Evolutionary conservation across 768 basidiomycete species (phyloP), one percentile per base, ranked within the genome.

Genomic region (Boletus rubroflammeus): DNA sequence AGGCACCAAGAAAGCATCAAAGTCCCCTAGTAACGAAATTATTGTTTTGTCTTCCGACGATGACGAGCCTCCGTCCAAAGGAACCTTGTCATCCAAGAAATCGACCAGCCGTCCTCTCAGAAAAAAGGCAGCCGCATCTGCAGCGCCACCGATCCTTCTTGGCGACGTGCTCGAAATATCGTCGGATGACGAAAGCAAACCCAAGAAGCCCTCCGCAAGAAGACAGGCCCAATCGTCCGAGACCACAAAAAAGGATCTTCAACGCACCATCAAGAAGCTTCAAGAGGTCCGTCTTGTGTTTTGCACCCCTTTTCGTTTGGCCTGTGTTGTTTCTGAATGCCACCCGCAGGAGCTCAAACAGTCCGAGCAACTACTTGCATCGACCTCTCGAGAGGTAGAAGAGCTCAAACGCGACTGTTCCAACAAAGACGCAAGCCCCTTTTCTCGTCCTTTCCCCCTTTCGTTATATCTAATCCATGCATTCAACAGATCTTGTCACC

Each of bases 161-260:
- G 59, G 56, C 5, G 80, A 82, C 19, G 67, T 82, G 19, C 77
- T 83, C 47, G 82, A 84, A 63, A 79, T 84, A 51, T 80, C 79
- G 1, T 81, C 81, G n/a, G 80, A 80, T 26, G 82, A 84, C 15
- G 82, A 81, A 5, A 43, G 15, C 13, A 44, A 40, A 25, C 23
- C 56, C n/a, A 54, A 50, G 45, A 55, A 57, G 40, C 0, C 39
- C 40, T n/a, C 39, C 46, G 34, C 39, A 41, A 57, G 47, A 52
- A 65, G 65, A 26, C 42, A 51, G 36, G 48, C 55, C 28, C 60
- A 67, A 28, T 29, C 67, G 8, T 51, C 69, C 1, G 60, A 53
- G 17, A 23, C 17, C 26, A 45, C 48, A 3, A 47, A 46, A n/a
- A 57, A 56, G 55, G 55, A 54, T 19, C 66, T 79, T 35, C 73